Conservation (phyloP, 805 yeast genomes). For the Cyberlindnera suaveolens region DNA sequence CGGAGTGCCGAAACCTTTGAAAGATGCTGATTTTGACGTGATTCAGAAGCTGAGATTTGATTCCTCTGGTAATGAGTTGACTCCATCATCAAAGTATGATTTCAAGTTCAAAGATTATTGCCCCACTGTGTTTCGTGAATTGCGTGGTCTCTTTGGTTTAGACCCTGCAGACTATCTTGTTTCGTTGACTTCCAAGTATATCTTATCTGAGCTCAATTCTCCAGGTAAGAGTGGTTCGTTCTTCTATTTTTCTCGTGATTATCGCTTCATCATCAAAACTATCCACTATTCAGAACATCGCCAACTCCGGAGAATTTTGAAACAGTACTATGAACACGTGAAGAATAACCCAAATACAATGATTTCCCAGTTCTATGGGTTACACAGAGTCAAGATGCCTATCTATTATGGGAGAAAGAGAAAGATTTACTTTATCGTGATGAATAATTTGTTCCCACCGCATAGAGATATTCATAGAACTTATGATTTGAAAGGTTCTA, state of each 20-base stretch:
- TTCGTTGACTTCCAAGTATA: slow-evolving; percentile 88
- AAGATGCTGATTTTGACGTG: slow-evolving; percentile 61
- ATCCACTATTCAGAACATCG: slow-evolving; percentile 91
- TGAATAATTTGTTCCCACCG: slow-evolving; percentile 97
- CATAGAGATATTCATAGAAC: slow-evolving; percentile 78
- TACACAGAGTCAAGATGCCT: slow-evolving; percentile 90
- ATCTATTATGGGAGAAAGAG: slow-evolving; percentile 40
- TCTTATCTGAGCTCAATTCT: slow-evolving; percentile 84
- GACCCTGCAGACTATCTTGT: slow-evolving; percentile 95
- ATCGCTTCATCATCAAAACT: slow-evolving; percentile 90
- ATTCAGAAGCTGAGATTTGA: slow-evolving; percentile 83
- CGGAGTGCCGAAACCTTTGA: slow-evolving; percentile 70
- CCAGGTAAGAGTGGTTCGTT: slow-evolving; percentile 98
- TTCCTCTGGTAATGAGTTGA: slow-evolving; percentile 76
- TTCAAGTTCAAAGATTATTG: slow-evolving; percentile 95
- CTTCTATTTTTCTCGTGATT: slow-evolving; percentile 91
- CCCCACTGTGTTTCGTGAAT: slow-evolving; percentile 88
- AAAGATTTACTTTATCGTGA: slow-evolving; percentile 87
- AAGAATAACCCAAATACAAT: slow-evolving; percentile 81
- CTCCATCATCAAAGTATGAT: slow-evolving; percentile 92
- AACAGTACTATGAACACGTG: slow-evolving; percentile 76
- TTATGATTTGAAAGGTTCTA: slow-evolving; percentile 90
- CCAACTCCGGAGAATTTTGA: slow-evolving; percentile 66
- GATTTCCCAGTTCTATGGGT: slow-evolving; percentile 92
- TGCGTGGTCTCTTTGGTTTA: slow-evolving; percentile 72